phyloP scores from a whole-genome alignment of 176 grass and related monocot species.

The Cenchrus fungigraminus region DNA sequence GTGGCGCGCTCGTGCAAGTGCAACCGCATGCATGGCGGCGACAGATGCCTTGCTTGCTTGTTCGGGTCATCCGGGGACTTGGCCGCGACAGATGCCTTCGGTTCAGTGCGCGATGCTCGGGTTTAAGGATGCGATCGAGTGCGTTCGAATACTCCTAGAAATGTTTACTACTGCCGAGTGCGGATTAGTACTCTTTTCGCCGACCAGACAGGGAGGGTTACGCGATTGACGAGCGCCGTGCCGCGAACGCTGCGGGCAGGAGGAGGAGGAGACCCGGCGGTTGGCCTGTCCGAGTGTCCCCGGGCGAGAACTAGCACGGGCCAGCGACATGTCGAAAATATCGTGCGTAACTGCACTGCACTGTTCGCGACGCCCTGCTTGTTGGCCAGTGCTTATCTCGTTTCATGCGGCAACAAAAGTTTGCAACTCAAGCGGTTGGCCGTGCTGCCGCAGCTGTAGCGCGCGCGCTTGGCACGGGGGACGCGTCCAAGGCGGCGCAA shows the following conservation, averaged over 20 bases:
- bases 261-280: background rate
- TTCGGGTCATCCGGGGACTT: too few species aligned
- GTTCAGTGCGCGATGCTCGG: background rate
- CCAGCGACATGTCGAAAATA: background rate
- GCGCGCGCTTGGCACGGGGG: background rate
- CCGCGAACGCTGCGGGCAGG: background rate
- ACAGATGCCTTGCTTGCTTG: background rate
- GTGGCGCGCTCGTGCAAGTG: conserved; percentile 1
- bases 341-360: too few species aligned
- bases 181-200: background rate
- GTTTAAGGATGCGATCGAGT: too few species aligned
- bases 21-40: background rate
- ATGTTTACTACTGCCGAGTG: too few species aligned
- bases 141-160: too few species aligned
- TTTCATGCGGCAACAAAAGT: too few species aligned
- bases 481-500: conserved; percentile 37
- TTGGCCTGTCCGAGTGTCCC: conserved; percentile 21
- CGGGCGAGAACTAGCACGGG: conserved; percentile 16
- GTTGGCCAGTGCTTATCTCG: too few species aligned
- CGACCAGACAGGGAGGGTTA: conserved; percentile 19
- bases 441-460: background rate
- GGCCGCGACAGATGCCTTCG: background rate
- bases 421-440: background rate
- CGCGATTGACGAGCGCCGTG: conserved; percentile 33
- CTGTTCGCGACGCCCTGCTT: background rate